phyloP scores from a whole-genome alignment of 73 alveolate genomes.

The Effrenium voratum region DNA sequence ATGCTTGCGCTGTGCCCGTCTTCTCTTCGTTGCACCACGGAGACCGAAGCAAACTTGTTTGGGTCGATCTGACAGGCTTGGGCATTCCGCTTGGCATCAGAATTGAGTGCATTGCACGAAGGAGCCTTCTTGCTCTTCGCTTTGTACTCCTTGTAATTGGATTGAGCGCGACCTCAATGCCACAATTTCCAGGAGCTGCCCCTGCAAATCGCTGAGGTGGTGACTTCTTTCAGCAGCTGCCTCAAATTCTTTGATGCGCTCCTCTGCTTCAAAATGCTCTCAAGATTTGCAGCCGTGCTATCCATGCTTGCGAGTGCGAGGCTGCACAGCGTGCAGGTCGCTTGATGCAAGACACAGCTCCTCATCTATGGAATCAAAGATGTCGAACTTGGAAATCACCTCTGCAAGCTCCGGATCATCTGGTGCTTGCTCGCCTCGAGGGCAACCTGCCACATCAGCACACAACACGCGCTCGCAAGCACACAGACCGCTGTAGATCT shows the following conservation, averaged over 20 bases:
- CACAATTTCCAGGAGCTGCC: neutral
- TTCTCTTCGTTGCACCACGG: slow-evolving; percentile 89
- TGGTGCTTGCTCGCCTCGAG: too few relatives aligned
- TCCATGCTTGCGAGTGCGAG: neutral
- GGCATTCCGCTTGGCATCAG: neutral
- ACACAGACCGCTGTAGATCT: too few relatives aligned
- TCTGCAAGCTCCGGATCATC: slow-evolving; percentile 44
- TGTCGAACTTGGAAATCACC: slow-evolving; percentile 57
- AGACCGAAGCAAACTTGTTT: slow-evolving; percentile 84
- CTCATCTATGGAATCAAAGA: slow-evolving; percentile 85
- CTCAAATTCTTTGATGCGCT: slow-evolving; percentile 88
- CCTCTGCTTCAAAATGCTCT: neutral
- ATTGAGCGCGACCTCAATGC: slow-evolving; percentile 26
- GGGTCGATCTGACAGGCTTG: slow-evolving; percentile 58
- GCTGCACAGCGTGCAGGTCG: too few relatives aligned
- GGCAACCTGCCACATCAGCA: too few relatives aligned
- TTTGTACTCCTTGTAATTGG: slow-evolving; percentile 85
- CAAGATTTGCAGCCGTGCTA: neutral
- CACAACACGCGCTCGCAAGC: too few relatives aligned
- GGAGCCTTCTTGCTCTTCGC: slow-evolving; percentile 91
- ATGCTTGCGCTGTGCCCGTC: slow-evolving; percentile 78
- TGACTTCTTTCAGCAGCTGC: slow-evolving; percentile 63
- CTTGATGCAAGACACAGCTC: too few relatives aligned
- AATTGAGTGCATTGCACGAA: neutral
- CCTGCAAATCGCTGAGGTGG: neutral